Percentiles rank a stretch among this genome's conserved stretches.
Evolutionary conservation across 164 flowering plant species (phyloP).

Genomic region (Umbilicus rupestris): DNA sequence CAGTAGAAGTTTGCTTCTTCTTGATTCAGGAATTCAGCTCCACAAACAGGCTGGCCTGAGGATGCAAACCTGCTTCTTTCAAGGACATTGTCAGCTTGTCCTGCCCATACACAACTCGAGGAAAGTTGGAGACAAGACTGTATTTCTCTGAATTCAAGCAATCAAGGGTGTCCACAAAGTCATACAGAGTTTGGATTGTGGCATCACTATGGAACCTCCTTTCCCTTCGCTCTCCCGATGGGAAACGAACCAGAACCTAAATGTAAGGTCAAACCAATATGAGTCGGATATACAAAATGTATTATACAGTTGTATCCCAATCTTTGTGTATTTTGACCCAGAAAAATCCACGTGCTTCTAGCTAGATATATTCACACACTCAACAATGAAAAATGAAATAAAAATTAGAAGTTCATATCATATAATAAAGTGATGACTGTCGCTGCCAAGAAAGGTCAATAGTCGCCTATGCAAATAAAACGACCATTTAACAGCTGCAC

Average conservation of each 20-base stretch:
- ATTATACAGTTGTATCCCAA: not conserved
- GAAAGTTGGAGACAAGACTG: conserved; percentile 82
- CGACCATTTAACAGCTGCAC: not conserved
- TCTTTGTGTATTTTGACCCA: not conserved
- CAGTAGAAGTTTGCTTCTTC: not conserved
- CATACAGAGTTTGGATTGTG: conserved; percentile 66
- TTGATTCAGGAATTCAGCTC: conserved; percentile 41
- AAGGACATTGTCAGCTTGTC: conserved; percentile 61
- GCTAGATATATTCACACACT: not conserved
- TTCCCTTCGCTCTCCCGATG: conserved; percentile 83
- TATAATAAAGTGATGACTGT: not conserved
- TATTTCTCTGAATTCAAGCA: conserved; percentile 61
- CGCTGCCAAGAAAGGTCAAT: not conserved
- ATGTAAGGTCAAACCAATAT: not conserved
- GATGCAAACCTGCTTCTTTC: conserved; percentile 89
- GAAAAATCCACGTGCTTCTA: not conserved
- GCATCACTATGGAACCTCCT: conserved; percentile 68
- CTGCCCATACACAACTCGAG: conserved; percentile 61
- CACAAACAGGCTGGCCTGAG: conserved; percentile 90
- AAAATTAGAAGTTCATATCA: not conserved
- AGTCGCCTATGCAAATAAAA: not conserved
- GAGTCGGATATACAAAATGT: not conserved
- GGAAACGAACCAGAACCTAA: conserved; percentile 85
- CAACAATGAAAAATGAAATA: not conserved
- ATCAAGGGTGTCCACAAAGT: conserved; percentile 87